Percentiles rank a stretch among this genome's conserved stretches.
Evolutionary conservation across 2,329 filamentous ascomycete genomes (phyloP).

Genomic region (Colletotrichum sp.): DNA sequence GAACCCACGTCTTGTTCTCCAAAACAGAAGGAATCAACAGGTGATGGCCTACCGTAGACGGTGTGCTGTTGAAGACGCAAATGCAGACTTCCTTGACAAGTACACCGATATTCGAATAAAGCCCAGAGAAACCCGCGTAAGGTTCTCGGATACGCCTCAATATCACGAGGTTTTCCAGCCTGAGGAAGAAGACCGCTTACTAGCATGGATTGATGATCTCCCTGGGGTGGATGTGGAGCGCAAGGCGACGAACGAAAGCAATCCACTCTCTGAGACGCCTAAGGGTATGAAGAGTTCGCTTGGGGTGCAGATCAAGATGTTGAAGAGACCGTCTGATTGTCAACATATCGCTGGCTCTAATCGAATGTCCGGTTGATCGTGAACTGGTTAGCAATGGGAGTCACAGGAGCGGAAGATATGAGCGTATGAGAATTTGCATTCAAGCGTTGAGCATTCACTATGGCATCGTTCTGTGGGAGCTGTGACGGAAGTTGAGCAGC

Average conservation of each 20-base stretch:
- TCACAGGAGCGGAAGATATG: neutral
- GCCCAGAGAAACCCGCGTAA: neutral
- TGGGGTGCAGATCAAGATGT: neutral
- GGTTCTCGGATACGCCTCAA: neutral
- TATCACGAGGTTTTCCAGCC: neutral
- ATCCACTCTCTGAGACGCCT: neutral
- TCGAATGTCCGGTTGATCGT: neutral
- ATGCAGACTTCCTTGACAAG: neutral
- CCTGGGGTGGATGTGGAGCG: neutral
- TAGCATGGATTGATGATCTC: neutral
- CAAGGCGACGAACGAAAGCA: neutral
- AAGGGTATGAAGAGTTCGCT: neutral
- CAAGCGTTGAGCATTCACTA: neutral
- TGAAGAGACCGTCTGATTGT: neutral
- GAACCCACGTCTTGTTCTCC: neutral
- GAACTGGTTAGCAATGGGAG: neutral
- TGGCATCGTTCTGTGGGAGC: neutral
- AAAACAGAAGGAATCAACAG: neutral
- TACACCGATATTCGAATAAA: neutral
- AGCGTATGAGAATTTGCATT: rapidly evolving
- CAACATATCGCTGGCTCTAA: neutral
- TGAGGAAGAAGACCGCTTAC: neutral
- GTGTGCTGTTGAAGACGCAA: neutral
- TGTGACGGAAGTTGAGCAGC: neutral
- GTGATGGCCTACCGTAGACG: neutral